Base-by-base conservation (phyloP, 2,329 filamentous ascomycete species). In the Pseudocercospora ulei region DNA sequence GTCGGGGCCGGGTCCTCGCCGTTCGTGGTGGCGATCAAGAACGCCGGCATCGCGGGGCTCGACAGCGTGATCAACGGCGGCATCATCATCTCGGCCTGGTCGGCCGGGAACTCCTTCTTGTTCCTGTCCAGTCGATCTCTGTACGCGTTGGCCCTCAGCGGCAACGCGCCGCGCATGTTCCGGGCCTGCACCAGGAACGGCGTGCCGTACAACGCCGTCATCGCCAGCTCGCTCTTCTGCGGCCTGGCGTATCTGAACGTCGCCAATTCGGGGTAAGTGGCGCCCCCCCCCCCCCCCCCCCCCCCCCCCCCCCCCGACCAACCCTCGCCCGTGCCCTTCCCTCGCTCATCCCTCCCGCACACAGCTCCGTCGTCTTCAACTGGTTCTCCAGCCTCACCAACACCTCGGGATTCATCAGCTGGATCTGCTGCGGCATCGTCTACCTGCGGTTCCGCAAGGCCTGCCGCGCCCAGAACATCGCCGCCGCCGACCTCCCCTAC, bases 341-440 rank as follows among this genome's bases (percentile, higher is more conserved):
- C n/a, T n/a, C n/a, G n/a, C n/a, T n/a, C n/a, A n/a, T n/a, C n/a
- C n/a, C n/a, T n/a, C n/a, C n/a, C n/a, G n/a, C n/a, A n/a, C n/a
- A n/a, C n/a, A 62, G 62, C 3, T 58, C 62, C 9, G 62, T 66
- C 8, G 58, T 70, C 4, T 84, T 83, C 58, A 69, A 67, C 36
- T 84, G 79, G 76, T 80, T 84, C 56, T 70, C 76, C 51, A 81
- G 80, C 57, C 70, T 84, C 39, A 79, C 75, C 18, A 82, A 69
- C 42, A 67, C 69, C 3, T 68, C 67, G 0, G 69, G 68, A 6
- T 62, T 72, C 49, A 71, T 73, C 42, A 70, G 66, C 6, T 75
- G 71, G 72, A 65, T 67, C 46, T 65, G 63, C 46, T 67, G 70
- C 46, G 69, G 67, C 43, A 63, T 76, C 44, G 67, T 75, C 6